These are phyloP conservation scores for Penicillium paradoxum DNA, from an alignment of 495 filamentous ascomycete species.

Conservation along the genomic window DNA sequence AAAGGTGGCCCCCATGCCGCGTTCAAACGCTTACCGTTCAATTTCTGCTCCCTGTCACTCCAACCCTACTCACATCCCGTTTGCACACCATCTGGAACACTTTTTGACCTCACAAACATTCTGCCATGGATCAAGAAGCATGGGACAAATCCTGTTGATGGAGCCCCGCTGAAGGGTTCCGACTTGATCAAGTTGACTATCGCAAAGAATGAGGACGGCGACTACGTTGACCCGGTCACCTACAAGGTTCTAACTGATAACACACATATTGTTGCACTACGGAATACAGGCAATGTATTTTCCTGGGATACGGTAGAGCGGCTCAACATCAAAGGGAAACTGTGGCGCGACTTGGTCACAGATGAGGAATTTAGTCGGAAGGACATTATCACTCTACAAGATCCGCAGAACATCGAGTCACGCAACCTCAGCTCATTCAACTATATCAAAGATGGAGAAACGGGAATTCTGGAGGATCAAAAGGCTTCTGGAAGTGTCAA, in stretches of 20 bases:
- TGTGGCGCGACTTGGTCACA: constrained; percentile 88
- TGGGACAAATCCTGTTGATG: constrained; percentile 83
- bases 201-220: constrained; percentile 86
- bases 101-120: constrained; percentile 85
- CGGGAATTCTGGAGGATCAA: constrained; percentile 59
- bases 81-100: constrained; percentile 70
- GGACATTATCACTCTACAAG: constrained; percentile 95
- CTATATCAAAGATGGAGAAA: constrained; percentile 78
- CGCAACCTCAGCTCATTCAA: constrained; percentile 87
- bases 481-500: constrained; percentile 62
- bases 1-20: constrained; percentile 52
- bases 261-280: constrained; percentile 88
- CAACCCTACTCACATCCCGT: constrained; percentile 88
- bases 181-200: constrained; percentile 91
- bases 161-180: constrained; percentile 65
- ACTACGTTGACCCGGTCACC: constrained; percentile 92
- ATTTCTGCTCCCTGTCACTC: constrained; percentile 93
- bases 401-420: constrained; percentile 84
- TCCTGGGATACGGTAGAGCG: constrained; percentile 91
- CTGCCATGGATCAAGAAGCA: constrained; percentile 90
- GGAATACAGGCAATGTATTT: constrained; percentile 90
- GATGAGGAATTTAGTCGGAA: constrained; percentile 83
- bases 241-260: constrained; percentile 98
- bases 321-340: constrained; percentile 95
- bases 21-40: constrained; percentile 92